These are phyloP conservation scores for Daldinia bambusicola DNA, from an alignment of 495 filamentous ascomycete genomes.

Conservation along the genomic window DNA sequence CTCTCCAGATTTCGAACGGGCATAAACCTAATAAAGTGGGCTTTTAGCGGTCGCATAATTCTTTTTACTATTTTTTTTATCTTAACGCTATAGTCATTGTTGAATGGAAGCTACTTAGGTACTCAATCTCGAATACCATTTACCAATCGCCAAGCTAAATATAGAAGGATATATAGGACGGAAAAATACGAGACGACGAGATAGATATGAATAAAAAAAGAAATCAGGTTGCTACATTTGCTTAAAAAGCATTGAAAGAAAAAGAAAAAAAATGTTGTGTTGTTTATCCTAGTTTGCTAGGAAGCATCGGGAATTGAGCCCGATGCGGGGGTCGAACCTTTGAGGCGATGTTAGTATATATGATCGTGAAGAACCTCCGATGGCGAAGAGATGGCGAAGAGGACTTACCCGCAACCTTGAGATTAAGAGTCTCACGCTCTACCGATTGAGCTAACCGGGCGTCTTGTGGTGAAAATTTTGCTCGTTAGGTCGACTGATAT, in stretches of 20 bases:
- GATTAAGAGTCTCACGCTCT: constrained; percentile 88
- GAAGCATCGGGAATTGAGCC: constrained; percentile 54
- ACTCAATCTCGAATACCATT: too few species aligned
- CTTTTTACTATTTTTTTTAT: background rate
- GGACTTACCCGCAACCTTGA: constrained; percentile 70
- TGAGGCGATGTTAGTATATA: background rate
- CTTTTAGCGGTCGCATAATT: background rate
- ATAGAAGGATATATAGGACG: too few species aligned
- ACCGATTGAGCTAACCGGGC: constrained; percentile 80
- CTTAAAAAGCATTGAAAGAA: too few species aligned
- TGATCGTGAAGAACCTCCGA: background rate
- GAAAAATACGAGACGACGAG: too few species aligned
- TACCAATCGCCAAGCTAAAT: too few species aligned
- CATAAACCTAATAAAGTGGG: constrained; percentile 3
- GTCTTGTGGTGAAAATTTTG: background rate
- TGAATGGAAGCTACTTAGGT: too few species aligned
- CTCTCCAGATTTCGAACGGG: background rate
- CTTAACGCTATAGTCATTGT: too few species aligned
- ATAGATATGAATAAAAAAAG: too few species aligned
- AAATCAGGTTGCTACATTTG: too few species aligned
- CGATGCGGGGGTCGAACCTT: constrained; percentile 56
- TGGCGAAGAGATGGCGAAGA: accelerated
- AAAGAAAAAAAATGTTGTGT: background rate
- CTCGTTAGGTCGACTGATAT: background rate
- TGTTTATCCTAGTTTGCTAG: constrained; percentile 32